Evolutionary conservation across 768 basidiomycete genomes (phyloP).

Genomic region (Boletus edulis): DNA sequence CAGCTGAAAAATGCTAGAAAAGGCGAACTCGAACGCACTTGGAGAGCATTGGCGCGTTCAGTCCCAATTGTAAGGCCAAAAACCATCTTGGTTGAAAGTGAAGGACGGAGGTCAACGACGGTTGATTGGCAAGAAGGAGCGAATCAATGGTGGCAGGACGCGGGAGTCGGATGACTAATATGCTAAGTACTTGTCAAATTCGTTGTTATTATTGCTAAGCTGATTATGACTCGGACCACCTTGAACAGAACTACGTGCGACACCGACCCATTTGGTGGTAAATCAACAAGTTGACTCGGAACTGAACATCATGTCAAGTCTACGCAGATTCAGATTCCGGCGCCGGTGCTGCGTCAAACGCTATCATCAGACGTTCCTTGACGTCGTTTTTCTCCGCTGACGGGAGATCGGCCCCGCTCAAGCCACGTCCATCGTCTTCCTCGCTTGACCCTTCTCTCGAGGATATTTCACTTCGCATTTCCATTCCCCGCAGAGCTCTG

Average conservation of each 20-base stretch:
- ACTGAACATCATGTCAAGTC: conserved; percentile 3
- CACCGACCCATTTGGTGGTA: background rate
- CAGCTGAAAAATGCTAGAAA: conserved; percentile 13
- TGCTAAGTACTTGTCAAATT: conserved; percentile 13
- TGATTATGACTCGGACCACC: background rate
- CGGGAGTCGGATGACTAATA: conserved; percentile 27
- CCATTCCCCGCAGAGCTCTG: background rate
- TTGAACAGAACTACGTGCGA: background rate
- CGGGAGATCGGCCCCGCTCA: background rate
- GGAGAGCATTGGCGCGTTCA: conserved; percentile 68
- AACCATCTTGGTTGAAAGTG: conserved; percentile 43
- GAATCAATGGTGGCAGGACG: conserved; percentile 19
- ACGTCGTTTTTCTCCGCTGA: background rate
- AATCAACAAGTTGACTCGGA: background rate
- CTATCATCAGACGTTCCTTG: background rate
- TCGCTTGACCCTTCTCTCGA: background rate
- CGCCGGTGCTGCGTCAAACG: background rate
- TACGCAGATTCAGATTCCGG: background rate
- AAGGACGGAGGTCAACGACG: conserved; percentile 24
- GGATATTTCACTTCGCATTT: background rate
- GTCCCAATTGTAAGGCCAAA: conserved; percentile 79
- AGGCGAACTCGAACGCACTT: conserved; percentile 41
- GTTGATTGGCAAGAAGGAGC: conserved; percentile 26
- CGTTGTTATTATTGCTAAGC: background rate
- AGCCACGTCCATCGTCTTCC: background rate